These are phyloP conservation scores for Usnea hakonensis DNA, from an alignment of 495 filamentous ascomycete genomes.

Conservation along the genomic window DNA sequence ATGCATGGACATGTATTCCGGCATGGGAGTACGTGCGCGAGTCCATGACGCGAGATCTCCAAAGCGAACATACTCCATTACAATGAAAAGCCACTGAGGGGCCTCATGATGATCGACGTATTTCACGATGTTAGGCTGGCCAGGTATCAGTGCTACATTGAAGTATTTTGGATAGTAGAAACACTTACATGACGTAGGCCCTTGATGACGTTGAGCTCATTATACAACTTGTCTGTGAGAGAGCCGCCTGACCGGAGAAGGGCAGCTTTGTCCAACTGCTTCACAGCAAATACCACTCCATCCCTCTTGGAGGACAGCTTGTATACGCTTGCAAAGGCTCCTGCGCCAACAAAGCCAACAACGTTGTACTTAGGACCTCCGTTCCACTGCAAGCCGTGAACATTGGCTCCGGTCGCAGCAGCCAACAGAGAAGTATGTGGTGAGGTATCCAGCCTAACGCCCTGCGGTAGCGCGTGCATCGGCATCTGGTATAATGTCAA, in stretches of 20 bases:
- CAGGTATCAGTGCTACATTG: constrained; percentile 19
- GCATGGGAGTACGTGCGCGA: constrained; percentile 47
- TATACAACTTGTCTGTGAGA: constrained; percentile 85
- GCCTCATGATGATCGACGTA: constrained; percentile 81
- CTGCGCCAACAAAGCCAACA: constrained; percentile 72
- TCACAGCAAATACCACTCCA: constrained; percentile 76
- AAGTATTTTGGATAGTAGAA: not conserved
- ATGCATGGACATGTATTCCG: constrained; percentile 57
- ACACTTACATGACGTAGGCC: constrained; percentile 67
- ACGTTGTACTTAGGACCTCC: constrained; percentile 79
- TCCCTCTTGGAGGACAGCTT: constrained; percentile 72
- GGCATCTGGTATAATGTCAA: constrained; percentile 4
- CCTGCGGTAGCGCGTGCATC: not conserved
- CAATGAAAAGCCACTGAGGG: constrained; percentile 72
- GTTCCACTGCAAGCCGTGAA: constrained; percentile 64
- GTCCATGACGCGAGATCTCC: constrained; percentile 79
- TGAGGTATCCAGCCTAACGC: not conserved
- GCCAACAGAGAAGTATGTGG: constrained; percentile 15
- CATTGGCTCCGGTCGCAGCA: constrained; percentile 31
- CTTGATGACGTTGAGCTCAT: constrained; percentile 92
- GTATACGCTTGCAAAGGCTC: constrained; percentile 89
- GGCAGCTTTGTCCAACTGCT: constrained; percentile 83
- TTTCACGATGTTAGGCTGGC: constrained; percentile 81
- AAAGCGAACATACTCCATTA: constrained; percentile 87
- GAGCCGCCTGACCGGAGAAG: constrained; percentile 78